Conservation (phyloP, 495 filamentous ascomycete species). For the Cladorrhinum samala region DNA sequence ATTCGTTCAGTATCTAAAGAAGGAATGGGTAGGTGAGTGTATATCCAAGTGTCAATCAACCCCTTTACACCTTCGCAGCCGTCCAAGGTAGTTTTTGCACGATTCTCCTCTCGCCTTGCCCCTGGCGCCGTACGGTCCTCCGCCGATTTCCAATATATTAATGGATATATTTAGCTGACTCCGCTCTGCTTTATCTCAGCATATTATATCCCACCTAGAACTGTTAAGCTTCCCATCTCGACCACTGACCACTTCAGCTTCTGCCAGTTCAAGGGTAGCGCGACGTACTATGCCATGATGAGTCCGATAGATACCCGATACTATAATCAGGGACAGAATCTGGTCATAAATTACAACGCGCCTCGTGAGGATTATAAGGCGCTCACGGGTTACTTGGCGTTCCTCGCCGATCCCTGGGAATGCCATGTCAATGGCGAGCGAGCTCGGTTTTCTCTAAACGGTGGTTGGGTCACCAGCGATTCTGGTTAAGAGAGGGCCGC, state of each 20-base stretch:
- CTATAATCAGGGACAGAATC: conserved; percentile 40
- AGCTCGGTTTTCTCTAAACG: conserved; percentile 49
- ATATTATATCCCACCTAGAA: conserved; percentile 49
- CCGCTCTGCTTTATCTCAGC: not conserved
- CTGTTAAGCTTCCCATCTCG: conserved; percentile 36
- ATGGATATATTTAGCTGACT: not conserved
- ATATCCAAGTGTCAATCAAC: too few species aligned
- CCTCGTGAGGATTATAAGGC: conserved; percentile 41
- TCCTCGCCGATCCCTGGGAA: conserved; percentile 53
- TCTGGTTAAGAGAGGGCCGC: conserved; percentile 42
- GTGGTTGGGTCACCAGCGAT: conserved; percentile 53
- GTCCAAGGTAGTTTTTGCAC: too few species aligned
- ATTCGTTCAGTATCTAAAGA: too few species aligned
- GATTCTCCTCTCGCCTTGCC: too few species aligned
- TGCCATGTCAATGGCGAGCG: conserved; percentile 56
- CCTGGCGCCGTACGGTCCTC: too few species aligned
- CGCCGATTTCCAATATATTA: too few species aligned
- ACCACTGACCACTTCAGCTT: conserved; percentile 40
- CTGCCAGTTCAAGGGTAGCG: conserved; percentile 54
- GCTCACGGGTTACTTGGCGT: conserved; percentile 46
- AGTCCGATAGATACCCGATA: conserved; percentile 28
- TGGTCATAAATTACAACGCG: conserved; percentile 51
- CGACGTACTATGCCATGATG: conserved; percentile 45
- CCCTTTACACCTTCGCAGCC: too few species aligned
- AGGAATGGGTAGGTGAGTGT: too few species aligned